Conservation (phyloP, 2,329 filamentous ascomycete genomes). For the Cercospora sesami region DNA sequence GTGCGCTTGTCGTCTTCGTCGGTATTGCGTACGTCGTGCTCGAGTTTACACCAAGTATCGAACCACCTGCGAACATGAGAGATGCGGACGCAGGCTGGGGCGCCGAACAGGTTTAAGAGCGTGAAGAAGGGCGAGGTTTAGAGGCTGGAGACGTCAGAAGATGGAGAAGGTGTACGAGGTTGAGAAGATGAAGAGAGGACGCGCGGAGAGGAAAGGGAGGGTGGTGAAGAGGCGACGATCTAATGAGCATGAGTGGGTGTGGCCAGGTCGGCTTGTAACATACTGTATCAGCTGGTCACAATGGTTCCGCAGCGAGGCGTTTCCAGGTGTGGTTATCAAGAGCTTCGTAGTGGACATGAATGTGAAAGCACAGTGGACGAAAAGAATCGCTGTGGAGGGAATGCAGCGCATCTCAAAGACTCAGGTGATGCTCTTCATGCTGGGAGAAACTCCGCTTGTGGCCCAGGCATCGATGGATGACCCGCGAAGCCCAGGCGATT, state of each 20-base stretch:
- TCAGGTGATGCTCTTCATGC: too few relatives aligned
- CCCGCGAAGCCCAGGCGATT: too few relatives aligned
- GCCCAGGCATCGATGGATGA: too few relatives aligned
- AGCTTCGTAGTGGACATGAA: background rate
- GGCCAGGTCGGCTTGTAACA: background rate
- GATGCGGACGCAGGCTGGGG: slow-evolving; percentile 57
- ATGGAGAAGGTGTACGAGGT: too few relatives aligned
- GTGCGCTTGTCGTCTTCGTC: slow-evolving; percentile 72
- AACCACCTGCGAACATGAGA: slow-evolving; percentile 56
- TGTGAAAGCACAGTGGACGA: background rate
- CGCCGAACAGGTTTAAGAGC: slow-evolving; percentile 53
- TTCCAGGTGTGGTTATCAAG: background rate
- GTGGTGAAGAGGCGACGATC: background rate
- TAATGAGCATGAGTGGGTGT: background rate
- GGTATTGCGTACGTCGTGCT: slow-evolving; percentile 70
- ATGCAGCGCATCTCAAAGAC: too few relatives aligned
- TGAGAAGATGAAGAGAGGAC: background rate
- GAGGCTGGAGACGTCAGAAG: background rate
- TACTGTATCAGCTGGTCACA: slow-evolving; percentile 1
- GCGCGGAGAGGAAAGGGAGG: background rate
- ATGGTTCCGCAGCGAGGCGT: slow-evolving; percentile 1
- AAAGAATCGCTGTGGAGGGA: background rate
- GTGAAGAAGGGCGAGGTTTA: background rate
- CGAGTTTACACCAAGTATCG: slow-evolving; percentile 54
- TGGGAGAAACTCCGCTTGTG: too few relatives aligned